Evolutionary conservation across 345 rosid species (phyloP).

Genomic region (Euclidium syriacum): DNA sequence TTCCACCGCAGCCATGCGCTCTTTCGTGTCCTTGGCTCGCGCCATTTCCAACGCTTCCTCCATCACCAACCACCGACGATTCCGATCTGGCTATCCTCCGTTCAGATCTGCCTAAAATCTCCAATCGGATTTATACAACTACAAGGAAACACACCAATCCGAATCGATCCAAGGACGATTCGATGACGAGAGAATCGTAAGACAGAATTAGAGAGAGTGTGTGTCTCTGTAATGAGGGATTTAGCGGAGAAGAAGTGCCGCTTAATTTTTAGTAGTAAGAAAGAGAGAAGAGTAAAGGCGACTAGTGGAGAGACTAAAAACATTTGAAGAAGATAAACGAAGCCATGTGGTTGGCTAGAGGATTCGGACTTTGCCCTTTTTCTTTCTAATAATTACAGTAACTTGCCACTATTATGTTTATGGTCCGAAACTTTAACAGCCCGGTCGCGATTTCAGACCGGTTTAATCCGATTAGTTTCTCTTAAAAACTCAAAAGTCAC

Average conservation of each 20-base stretch:
- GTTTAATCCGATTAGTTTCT: conserved; percentile 1
- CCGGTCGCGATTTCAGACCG: not conserved
- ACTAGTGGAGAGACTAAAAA: not conserved
- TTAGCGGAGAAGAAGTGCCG: conserved; percentile 43
- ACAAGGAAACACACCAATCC: not conserved
- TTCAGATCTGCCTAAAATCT: conserved; percentile 45
- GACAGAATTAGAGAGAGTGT: not conserved
- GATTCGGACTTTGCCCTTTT: conserved; percentile 28
- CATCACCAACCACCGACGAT: conserved; percentile 36
- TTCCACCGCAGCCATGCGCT: conserved; percentile 99
- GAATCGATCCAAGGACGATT: conserved; percentile 11
- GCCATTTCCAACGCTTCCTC: conserved; percentile 97
- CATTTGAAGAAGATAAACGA: conserved; percentile 34
- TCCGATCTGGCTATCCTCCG: conserved; percentile 40
- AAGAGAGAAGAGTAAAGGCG: conserved; percentile 27
- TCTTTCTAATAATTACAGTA: conserved; percentile 31
- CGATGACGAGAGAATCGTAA: not conserved
- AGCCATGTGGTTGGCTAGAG: conserved; percentile 24
- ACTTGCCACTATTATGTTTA: conserved; percentile 33
- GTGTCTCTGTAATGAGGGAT: conserved; percentile 7
- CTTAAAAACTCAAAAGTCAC: no score
- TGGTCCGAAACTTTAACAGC: conserved; percentile 7
- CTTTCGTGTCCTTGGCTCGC: conserved; percentile 97
- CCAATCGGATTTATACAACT: not conserved
- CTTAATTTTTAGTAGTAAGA: conserved; percentile 23